Evolutionary conservation across 352 stramenopile genomes (phyloP), one percentile per base, ranked within the genome.

Genomic region (Pythium chondricola): DNA sequence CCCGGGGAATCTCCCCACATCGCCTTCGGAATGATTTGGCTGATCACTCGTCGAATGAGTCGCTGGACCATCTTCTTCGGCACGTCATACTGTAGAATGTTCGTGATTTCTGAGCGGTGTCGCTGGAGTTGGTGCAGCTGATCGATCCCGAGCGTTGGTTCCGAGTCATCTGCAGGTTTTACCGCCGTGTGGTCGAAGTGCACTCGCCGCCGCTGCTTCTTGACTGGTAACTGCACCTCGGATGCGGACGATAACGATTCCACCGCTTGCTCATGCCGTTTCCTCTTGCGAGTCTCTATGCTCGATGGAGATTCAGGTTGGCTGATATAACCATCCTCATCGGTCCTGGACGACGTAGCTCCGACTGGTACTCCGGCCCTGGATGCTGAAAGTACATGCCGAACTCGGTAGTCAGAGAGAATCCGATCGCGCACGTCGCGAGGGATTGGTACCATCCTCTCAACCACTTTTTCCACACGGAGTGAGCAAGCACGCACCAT

Each of bases 261-360:
- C 35, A 85, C 73, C 13, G 78, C 64, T 40, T 74, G 49, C 32
- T 81, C 63, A 47, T 63, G 53, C 33, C 67, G 52, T 36, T 84
- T 83, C 22, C 74, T 56, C 31, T 86, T 84, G 7, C 61, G 56
- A 26, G 65, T 57, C 6, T 42, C 47, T 8, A 24, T 59, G 4
- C 37, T 20, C 14, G 10, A n/a, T 6, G 44, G 52, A 8, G 52
- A 55, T 21, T 61, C 52, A 17, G 20, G 4, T 41, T 90, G 78
- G 24, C 63, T 90, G 17, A 82, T 22, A 39, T 86, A 88, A 41
- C 65, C 76, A 32, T 74, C 72, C 35, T 82, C 63, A 9, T 21
- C 27, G 26, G 38, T 25, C 20, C 17, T 52, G 25, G 6, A 14
- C 4, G 44, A 43, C 7, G 27, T 17, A 29, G 37, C n/a, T 17